Conservation (phyloP, 129 eudicot species). For the Centaurea solstitialis region DNA sequence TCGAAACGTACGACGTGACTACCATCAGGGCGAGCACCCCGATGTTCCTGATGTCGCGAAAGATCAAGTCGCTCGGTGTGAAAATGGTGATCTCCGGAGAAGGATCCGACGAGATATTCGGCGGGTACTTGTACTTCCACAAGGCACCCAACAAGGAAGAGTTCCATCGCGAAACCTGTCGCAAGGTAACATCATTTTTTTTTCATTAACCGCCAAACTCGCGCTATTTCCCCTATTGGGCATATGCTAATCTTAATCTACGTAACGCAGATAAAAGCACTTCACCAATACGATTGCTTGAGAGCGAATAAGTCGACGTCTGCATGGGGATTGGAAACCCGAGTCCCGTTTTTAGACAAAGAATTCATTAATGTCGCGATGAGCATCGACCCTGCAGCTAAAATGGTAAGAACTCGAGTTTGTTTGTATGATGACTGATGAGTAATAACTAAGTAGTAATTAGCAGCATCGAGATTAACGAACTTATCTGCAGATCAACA, state of each 20-base stretch:
- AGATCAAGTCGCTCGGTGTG: constrained; percentile 89
- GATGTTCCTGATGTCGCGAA: constrained; percentile 94
- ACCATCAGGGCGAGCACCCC: constrained; percentile 93
- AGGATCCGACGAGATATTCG: constrained; percentile 94
- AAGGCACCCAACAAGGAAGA: constrained; percentile 96
- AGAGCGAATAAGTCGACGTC: constrained; percentile 96
- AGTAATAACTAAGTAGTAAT: not conserved
- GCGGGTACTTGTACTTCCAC: constrained; percentile 91
- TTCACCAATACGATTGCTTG: constrained; percentile 85
- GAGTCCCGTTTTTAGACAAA: constrained; percentile 92
- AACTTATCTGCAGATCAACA: constrained; percentile 51
- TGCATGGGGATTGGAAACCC: constrained; percentile 97
- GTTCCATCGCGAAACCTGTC: constrained; percentile 76
- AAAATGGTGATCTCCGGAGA: constrained; percentile 97
- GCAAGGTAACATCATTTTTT: constrained; percentile 41
- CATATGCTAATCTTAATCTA: not conserved
- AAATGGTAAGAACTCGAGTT: constrained; percentile 57
- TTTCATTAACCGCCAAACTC: not conserved
- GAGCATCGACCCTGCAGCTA: constrained; percentile 89
- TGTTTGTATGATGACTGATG: not conserved
- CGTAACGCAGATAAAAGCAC: constrained; percentile 61
- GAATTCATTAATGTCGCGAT: constrained; percentile 82
- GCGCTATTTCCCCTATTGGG: not conserved
- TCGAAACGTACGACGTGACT: constrained; percentile 86
- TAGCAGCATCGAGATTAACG: not conserved